A percentile compares a stretch with the other conserved stretches of the same genome.
Conservation (phyloP, 768 basidiomycete species). For the Lactarius pseudohatsudake region DNA sequence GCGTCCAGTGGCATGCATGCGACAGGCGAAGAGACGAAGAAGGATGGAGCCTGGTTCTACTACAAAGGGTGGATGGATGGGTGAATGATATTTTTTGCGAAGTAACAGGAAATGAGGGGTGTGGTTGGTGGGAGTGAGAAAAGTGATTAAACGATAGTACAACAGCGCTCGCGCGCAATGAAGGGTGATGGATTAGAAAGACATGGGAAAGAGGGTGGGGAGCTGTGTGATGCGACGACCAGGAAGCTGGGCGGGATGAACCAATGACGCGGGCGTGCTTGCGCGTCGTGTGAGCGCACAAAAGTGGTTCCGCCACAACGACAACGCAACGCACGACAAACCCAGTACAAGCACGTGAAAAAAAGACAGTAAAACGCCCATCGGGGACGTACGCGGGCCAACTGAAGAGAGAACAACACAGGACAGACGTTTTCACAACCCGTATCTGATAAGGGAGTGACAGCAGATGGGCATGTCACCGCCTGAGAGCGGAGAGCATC, state of each 20-base stretch:
- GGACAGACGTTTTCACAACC: neutral
- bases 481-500: constrained; percentile 82
- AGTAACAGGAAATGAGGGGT: neutral
- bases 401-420: neutral
- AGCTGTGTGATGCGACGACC: neutral
- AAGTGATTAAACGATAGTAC: constrained; percentile 11
- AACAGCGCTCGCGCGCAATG: constrained; percentile 13
- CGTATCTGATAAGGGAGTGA: neutral
- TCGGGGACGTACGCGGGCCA: too few species aligned
- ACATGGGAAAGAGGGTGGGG: neutral
- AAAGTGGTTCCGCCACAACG: neutral
- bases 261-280: neutral
- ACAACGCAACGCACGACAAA: neutral
- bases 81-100: neutral
- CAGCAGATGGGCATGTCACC: constrained; percentile 37
- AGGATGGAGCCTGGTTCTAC: neutral
- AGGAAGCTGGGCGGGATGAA: neutral
- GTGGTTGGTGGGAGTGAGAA: neutral
- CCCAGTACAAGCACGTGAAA: neutral
- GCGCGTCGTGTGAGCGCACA: neutral
- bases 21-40: neutral
- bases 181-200: neutral
- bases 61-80: neutral
- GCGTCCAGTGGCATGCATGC: constrained; percentile 12
- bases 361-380: too few species aligned